Evolutionary conservation across 108 stramenopile genomes (phyloP).

Genomic region (Cyclostephanos invisitatus): DNA sequence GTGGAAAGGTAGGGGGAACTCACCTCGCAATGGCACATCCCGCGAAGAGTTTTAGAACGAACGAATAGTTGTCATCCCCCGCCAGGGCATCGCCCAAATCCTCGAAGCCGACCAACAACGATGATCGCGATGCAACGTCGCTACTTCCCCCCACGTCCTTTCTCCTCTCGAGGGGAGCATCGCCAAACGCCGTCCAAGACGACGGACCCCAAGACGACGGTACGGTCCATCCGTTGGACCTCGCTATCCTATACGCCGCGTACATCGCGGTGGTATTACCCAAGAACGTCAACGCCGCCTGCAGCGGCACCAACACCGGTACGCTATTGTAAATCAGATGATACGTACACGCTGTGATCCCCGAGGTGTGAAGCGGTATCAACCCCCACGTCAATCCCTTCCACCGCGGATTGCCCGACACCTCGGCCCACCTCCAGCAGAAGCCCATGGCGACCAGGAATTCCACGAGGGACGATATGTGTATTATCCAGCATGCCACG

Average conservation of each 20-base stretch:
- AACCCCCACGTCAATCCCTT: constrained; percentile 93
- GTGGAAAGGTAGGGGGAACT: not conserved
- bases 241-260: constrained; percentile 75
- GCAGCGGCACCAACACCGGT: constrained; percentile 82
- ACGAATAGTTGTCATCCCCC: constrained; percentile 71
- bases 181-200: not conserved
- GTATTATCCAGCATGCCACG: constrained; percentile 86
- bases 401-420: constrained; percentile 74
- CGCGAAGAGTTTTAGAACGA: constrained; percentile 76
- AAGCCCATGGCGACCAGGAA: constrained; percentile 92
- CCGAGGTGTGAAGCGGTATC: constrained; percentile 86
- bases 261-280: constrained; percentile 82
- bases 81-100: constrained; percentile 75
- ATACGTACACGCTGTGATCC: constrained; percentile 92
- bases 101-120: constrained; percentile 69
- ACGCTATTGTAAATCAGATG: constrained; percentile 92
- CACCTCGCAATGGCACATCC: constrained; percentile 71
- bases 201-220: constrained; percentile 11
- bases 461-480: constrained; percentile 85
- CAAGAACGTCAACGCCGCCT: constrained; percentile 78
- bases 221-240: constrained; percentile 71
- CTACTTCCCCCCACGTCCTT: not conserved
- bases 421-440: constrained; percentile 79
- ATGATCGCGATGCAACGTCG: constrained; percentile 31
- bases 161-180: constrained; percentile 12